Percentiles rank a stretch among this genome's conserved stretches.
Conservation (phyloP, 352 stramenopile genomes). For the Phytophthora sp. region DNA sequence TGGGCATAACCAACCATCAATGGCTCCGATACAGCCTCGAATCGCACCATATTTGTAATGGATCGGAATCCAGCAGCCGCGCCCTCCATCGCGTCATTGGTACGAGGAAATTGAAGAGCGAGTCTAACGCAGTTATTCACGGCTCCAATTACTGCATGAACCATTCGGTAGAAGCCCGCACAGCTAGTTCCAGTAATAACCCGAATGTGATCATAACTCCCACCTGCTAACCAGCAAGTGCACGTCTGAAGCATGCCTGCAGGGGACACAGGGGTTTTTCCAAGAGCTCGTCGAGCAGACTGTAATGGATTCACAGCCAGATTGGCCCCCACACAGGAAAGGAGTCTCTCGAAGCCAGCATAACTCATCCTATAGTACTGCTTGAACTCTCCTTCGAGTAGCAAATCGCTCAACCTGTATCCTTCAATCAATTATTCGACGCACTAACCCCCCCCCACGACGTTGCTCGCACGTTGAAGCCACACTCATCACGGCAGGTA, state of each 20-base stretch:
- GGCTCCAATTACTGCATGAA: neutral
- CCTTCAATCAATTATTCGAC: too few species aligned
- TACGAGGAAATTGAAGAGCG: neutral
- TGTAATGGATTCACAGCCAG: neutral
- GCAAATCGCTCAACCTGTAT: neutral
- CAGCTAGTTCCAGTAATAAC: slow-evolving; percentile 2
- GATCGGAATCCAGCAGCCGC: slow-evolving; percentile 1
- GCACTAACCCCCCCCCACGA: too few species aligned
- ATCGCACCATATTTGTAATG: neutral
- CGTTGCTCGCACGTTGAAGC: neutral
- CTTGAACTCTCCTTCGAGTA: slow-evolving; percentile 20
- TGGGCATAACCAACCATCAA: slow-evolving; percentile 14
- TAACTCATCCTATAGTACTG: slow-evolving; percentile 14
- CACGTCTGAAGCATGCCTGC: slow-evolving; percentile 16
- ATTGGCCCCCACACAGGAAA: neutral
- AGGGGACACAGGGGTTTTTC: slow-evolving; percentile 1
- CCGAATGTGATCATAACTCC: slow-evolving; percentile 16
- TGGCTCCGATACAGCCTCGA: slow-evolving; percentile 7
- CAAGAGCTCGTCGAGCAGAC: slow-evolving; percentile 6
- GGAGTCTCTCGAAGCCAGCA: neutral
- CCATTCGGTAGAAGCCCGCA: neutral
- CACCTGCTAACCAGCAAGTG: slow-evolving; percentile 7
- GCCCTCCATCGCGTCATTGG: slow-evolving; percentile 1
- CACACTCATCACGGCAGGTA: neutral
- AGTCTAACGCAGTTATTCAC: neutral